A percentile compares a stretch with the other conserved stretches of the same genome.
These are phyloP conservation scores for Neonectria faginata DNA, from an alignment of 2,329 filamentous ascomycete genomes.

Conservation along the genomic window DNA sequence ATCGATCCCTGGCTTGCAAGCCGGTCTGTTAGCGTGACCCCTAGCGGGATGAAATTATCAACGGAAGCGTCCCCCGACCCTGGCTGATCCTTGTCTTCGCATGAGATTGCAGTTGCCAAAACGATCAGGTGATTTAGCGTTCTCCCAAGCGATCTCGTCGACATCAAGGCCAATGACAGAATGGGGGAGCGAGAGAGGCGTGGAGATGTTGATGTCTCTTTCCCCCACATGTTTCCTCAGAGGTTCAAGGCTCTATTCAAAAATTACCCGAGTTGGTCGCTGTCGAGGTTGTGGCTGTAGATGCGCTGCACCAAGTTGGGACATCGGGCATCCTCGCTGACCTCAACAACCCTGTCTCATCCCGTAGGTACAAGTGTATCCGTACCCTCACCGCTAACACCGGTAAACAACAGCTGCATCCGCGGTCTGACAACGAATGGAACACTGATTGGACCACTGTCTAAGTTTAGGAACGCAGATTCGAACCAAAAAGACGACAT, in stretches of 20 bases:
- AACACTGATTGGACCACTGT: neutral
- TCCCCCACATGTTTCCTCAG: slow-evolving; percentile 21
- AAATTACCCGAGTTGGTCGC: slow-evolving; percentile 13
- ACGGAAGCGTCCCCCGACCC: slow-evolving; percentile 44
- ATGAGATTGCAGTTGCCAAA: slow-evolving; percentile 38
- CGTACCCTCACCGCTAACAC: slow-evolving; percentile 27
- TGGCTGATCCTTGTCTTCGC: slow-evolving; percentile 42
- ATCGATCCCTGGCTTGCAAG: slow-evolving; percentile 31
- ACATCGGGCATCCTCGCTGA: slow-evolving; percentile 19
- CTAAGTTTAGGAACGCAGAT: neutral
- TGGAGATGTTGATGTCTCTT: slow-evolving; percentile 14
- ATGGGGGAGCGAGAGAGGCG: slow-evolving; percentile 8
- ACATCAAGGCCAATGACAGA: slow-evolving; percentile 28
- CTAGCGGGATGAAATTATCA: slow-evolving; percentile 43
- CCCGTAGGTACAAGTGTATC: slow-evolving; percentile 2
- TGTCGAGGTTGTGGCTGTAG: slow-evolving; percentile 1
- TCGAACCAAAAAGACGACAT: neutral
- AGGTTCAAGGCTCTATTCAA: slow-evolving; percentile 1
- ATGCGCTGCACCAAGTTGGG: slow-evolving; percentile 24
- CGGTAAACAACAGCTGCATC: slow-evolving; percentile 19
- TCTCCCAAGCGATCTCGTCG: slow-evolving; percentile 16
- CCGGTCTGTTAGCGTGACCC: slow-evolving; percentile 39
- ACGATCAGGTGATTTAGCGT: slow-evolving; percentile 48
- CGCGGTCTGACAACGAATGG: slow-evolving; percentile 2
- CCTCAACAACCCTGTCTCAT: slow-evolving; percentile 22